Conservation (phyloP, 2,329 filamentous ascomycete genomes). For the Plectosphaerella plurivora region DNA sequence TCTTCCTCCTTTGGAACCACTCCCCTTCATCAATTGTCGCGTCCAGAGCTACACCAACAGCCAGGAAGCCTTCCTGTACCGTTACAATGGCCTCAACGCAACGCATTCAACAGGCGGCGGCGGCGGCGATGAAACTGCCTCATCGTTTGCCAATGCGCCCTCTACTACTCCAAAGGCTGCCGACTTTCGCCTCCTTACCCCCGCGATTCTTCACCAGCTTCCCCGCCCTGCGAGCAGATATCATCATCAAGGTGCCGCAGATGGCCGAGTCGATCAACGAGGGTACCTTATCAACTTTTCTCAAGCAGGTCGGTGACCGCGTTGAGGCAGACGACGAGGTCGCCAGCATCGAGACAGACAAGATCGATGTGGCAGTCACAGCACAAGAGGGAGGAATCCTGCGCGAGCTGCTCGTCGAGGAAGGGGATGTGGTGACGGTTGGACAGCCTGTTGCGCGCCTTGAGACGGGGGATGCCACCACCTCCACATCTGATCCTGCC, state of each 20-base stretch:
- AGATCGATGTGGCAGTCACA: conserved; percentile 25
- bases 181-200: background rate
- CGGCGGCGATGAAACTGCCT: too few species aligned
- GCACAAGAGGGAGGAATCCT: conserved; percentile 18
- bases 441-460: conserved; percentile 23
- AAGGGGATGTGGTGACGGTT: conserved; percentile 25
- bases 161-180: too few species aligned
- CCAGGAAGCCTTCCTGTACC: background rate
- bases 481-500: background rate
- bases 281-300: conserved; percentile 19
- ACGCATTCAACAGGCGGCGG: background rate
- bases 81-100: background rate
- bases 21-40: too few species aligned
- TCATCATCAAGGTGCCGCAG: conserved; percentile 19
- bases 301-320: conserved; percentile 22
- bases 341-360: conserved; percentile 27
- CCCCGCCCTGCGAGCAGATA: conserved; percentile 6
- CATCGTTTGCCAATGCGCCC: background rate
- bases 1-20: too few species aligned
- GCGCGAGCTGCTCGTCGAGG: conserved; percentile 22
- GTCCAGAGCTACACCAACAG: too few species aligned
- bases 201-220: background rate
- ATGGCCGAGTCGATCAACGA: conserved; percentile 28
- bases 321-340: conserved; percentile 25
- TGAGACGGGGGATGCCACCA: conserved; percentile 15